Conservation (phyloP, 805 yeast species). For the Spathaspora boniae region DNA sequence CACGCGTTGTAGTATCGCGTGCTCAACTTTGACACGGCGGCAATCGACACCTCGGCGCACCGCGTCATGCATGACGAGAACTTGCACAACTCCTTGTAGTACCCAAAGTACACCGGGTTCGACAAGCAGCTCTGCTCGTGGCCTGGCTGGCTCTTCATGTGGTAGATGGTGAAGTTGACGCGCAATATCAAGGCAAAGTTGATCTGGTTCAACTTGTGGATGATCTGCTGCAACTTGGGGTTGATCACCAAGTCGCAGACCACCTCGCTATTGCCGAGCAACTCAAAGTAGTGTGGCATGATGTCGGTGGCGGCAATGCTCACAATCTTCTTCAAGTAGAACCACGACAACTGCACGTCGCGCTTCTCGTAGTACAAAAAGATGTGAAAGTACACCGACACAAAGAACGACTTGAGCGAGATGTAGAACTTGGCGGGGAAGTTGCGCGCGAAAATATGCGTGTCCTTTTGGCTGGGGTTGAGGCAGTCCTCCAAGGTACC, state of each 20-base stretch:
- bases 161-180: slow-evolving; percentile 26
- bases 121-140: slow-evolving; percentile 17
- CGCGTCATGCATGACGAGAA: slow-evolving; percentile 22
- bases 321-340: slow-evolving; percentile 33
- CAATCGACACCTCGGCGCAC: slow-evolving; percentile 28
- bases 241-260: slow-evolving; percentile 38
- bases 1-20: slow-evolving; percentile 38
- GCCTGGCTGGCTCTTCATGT: slow-evolving; percentile 16
- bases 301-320: slow-evolving; percentile 26
- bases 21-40: slow-evolving; percentile 34
- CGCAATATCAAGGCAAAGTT: slow-evolving; percentile 28
- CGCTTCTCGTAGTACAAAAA: slow-evolving; percentile 35
- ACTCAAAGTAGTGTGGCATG: slow-evolving; percentile 32
- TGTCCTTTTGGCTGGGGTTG: slow-evolving; percentile 10
- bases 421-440: slow-evolving; percentile 25
- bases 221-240: slow-evolving; percentile 29
- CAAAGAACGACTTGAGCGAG: slow-evolving; percentile 28
- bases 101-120: slow-evolving; percentile 15
- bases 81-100: slow-evolving; percentile 17
- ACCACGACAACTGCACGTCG: slow-evolving; percentile 33
- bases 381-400: slow-evolving; percentile 41
- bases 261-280: slow-evolving; percentile 25
- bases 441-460: slow-evolving; percentile 12
- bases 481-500: slow-evolving; percentile 22
- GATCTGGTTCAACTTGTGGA: slow-evolving; percentile 31